Evolutionary conservation across 1,284 basidiomycete species (phyloP).

Genomic region (Malassezia equina): DNA sequence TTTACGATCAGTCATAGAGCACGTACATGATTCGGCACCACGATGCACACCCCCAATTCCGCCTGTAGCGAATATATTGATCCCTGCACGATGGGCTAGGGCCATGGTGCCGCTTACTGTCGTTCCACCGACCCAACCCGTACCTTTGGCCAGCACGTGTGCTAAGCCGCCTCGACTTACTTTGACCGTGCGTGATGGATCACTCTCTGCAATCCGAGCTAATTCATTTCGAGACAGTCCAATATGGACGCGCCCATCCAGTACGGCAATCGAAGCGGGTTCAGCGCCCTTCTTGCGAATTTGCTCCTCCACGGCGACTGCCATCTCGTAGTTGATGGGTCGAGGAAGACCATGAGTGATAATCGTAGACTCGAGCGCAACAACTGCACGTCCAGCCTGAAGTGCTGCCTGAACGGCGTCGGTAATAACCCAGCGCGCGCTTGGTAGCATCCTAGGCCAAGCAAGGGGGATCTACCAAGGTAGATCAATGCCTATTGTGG

Average conservation of each 20-base stretch:
- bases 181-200: conserved; percentile 56
- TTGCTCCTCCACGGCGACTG: conserved; percentile 64
- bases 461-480: neutral
- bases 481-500: neutral
- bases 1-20: conserved; percentile 33
- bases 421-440: neutral
- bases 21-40: conserved; percentile 68
- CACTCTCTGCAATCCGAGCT: conserved; percentile 57
- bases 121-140: conserved; percentile 64
- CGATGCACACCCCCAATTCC: conserved; percentile 78
- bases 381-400: conserved; percentile 43
- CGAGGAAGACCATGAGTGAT: conserved; percentile 66
- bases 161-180: conserved; percentile 79
- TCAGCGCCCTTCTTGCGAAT: conserved; percentile 66
- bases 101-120: conserved; percentile 72
- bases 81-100: conserved; percentile 40
- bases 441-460: neutral
- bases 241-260: conserved; percentile 73
- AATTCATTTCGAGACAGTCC: conserved; percentile 64
- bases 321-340: conserved; percentile 66
- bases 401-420: conserved; percentile 13
- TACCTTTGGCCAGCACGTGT: conserved; percentile 59
- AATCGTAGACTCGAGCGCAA: conserved; percentile 64
- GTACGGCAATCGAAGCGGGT: conserved; percentile 82
- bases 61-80: conserved; percentile 48